phyloP scores from a whole-genome alignment of 345 rosid species.

The Raphanus raphanistrum region DNA sequence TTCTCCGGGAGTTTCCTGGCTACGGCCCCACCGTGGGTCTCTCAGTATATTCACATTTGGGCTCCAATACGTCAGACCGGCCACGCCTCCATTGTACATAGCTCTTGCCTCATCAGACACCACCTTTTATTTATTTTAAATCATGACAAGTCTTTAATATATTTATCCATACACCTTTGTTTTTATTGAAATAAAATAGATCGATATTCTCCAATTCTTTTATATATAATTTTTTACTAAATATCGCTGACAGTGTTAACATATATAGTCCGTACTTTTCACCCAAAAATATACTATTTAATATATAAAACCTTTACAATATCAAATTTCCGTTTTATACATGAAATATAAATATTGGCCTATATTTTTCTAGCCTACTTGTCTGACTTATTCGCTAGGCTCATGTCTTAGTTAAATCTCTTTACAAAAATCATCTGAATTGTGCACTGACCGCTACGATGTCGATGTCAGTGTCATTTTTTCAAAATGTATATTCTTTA shows the following conservation, averaged over 20 bases:
- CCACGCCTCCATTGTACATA: constrained; percentile 72
- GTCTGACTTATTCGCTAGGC: constrained; percentile 6
- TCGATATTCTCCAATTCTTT: not conserved
- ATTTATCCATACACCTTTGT: constrained; percentile 15
- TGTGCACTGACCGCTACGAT: constrained; percentile 10
- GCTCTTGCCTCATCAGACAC: constrained; percentile 84
- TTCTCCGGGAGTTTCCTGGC: constrained; percentile 95
- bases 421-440: not conserved
- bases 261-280: not conserved
- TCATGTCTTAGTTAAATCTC: no score
- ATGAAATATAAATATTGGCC: not conserved
- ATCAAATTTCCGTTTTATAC: not conserved
- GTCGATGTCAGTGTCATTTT: constrained; percentile 11
- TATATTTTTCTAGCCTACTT: constrained; percentile 10
- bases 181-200: not conserved
- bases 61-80: constrained; percentile 78
- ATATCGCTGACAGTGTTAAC: not conserved
- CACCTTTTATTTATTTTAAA: constrained; percentile 41
- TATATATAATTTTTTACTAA: not conserved
- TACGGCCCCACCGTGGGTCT: constrained; percentile 90
- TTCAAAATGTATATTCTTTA: not conserved
- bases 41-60: constrained; percentile 80
- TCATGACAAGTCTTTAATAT: constrained; percentile 4
- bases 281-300: no score
- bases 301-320: not conserved